These are phyloP conservation scores for Apiotrichum mycotoxinovorans DNA, from an alignment of 1,284 basidiomycete genomes.

Conservation along the genomic window DNA sequence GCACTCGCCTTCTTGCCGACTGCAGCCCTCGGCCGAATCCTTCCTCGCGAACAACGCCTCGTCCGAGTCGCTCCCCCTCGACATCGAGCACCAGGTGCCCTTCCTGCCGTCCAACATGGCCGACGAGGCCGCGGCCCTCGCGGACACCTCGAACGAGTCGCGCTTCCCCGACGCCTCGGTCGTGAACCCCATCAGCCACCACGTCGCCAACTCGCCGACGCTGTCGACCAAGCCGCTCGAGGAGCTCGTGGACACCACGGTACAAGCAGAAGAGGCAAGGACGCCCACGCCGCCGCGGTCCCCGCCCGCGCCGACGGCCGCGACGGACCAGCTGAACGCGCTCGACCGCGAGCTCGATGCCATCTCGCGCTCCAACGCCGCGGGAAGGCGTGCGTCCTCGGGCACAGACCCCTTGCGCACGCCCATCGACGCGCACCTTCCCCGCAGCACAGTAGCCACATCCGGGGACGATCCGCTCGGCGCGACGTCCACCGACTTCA, in stretches of 20 bases:
- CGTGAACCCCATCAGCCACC: neutral
- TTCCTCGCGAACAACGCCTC: constrained; percentile 40
- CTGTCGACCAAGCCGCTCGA: neutral
- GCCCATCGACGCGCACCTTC: neutral
- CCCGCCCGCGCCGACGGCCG: neutral
- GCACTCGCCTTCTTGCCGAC: neutral
- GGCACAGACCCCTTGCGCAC: neutral
- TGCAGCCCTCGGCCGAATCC: constrained; percentile 32
- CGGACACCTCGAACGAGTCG: neutral
- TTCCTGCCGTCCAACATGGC: constrained; percentile 2
- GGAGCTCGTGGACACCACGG: neutral
- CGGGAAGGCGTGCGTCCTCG: neutral
- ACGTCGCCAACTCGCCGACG: neutral
- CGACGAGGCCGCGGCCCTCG: constrained; percentile 6
- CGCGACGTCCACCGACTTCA: neutral
- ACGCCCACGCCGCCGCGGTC: neutral
- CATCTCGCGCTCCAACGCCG: neutral
- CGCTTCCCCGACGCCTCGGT: neutral
- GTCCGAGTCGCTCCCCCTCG: constrained; percentile 37
- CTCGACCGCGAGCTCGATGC: neutral
- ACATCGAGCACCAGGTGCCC: constrained; percentile 18
- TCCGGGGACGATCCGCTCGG: neutral
- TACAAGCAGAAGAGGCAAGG: too few relatives aligned
- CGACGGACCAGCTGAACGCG: neutral
- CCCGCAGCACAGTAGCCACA: too few relatives aligned